These are phyloP conservation scores for Zanthoxylum bungeanum DNA, from an alignment of 345 rosid species.

Conservation along the genomic window DNA sequence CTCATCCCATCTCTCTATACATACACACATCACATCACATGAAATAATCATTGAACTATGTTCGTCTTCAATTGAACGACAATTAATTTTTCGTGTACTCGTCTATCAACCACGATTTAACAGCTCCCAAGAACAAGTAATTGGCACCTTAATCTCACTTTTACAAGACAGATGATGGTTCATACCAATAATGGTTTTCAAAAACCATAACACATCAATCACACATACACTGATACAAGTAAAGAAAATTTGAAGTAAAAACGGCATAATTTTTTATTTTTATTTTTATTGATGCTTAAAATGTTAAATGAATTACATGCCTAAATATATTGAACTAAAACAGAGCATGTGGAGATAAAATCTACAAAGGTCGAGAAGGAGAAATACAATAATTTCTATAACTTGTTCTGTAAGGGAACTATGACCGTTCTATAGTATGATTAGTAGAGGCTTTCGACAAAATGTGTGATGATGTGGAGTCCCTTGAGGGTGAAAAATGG, in stretches of 20 bases:
- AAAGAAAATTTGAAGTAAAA: not conserved
- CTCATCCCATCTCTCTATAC: too few relatives aligned
- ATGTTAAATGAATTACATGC: not conserved
- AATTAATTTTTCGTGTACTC: too few relatives aligned
- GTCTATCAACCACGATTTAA: too few relatives aligned
- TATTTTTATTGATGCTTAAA: not conserved
- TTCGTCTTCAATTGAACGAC: too few relatives aligned
- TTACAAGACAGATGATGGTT: too few relatives aligned
- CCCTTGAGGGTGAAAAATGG: not conserved
- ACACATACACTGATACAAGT: too few relatives aligned
- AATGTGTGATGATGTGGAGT: not conserved
- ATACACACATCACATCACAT: too few relatives aligned
- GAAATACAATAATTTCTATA: not conserved
- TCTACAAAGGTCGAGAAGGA: not conserved
- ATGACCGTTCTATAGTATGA: not conserved
- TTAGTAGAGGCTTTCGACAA: not conserved
- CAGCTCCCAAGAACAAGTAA: too few relatives aligned
- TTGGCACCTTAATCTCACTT: too few relatives aligned
- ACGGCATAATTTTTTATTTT: not conserved
- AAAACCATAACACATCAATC: too few relatives aligned
- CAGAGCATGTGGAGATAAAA: not conserved
- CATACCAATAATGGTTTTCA: too few relatives aligned
- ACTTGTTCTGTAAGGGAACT: not conserved
- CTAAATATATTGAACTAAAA: not conserved
- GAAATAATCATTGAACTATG: too few relatives aligned